Evolutionary conservation across 2,329 filamentous ascomycete genomes (phyloP).

Genomic region (Aspergillus felis): DNA sequence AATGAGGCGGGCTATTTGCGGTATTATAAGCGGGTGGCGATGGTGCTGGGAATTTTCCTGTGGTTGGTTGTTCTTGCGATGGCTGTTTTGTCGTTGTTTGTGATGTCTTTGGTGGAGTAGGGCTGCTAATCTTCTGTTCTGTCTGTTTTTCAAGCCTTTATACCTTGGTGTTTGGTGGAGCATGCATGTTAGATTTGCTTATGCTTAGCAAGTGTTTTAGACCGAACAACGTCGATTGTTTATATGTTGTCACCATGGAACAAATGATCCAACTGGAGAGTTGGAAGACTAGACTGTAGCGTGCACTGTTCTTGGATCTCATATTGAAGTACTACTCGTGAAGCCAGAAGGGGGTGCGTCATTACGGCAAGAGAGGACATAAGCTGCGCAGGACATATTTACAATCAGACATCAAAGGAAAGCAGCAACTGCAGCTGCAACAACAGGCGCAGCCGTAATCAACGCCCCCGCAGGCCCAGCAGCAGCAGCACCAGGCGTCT

Average conservation of each 20-base stretch:
- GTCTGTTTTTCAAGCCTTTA: conserved; percentile 1
- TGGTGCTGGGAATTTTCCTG: conserved; percentile 11
- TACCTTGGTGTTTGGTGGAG: conserved; percentile 4
- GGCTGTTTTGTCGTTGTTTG: conserved; percentile 1
- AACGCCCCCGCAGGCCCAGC: conserved; percentile 12
- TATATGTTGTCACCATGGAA: too few species aligned
- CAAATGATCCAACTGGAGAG: background rate
- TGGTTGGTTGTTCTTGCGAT: conserved; percentile 9
- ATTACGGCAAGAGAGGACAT: too few species aligned
- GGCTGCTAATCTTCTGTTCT: background rate
- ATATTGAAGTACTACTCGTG: too few species aligned
- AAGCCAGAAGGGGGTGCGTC: too few species aligned
- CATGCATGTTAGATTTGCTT: background rate
- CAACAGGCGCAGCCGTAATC: conserved; percentile 21
- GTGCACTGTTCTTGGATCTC: too few species aligned
- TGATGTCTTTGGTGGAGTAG: conserved; percentile 2
- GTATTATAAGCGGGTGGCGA: conserved; percentile 15
- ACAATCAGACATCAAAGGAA: conserved; percentile 7
- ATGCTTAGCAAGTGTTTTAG: background rate
- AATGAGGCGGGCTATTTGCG: conserved; percentile 13
- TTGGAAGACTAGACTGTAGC: background rate
- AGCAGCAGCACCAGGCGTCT: conserved; percentile 16
- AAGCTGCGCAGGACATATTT: background rate
- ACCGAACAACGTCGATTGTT: too few species aligned
- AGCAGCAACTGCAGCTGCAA: conserved; percentile 20